phyloP scores from a whole-genome alignment of 2,329 filamentous ascomycete species.

The Fusarium scirpi region DNA sequence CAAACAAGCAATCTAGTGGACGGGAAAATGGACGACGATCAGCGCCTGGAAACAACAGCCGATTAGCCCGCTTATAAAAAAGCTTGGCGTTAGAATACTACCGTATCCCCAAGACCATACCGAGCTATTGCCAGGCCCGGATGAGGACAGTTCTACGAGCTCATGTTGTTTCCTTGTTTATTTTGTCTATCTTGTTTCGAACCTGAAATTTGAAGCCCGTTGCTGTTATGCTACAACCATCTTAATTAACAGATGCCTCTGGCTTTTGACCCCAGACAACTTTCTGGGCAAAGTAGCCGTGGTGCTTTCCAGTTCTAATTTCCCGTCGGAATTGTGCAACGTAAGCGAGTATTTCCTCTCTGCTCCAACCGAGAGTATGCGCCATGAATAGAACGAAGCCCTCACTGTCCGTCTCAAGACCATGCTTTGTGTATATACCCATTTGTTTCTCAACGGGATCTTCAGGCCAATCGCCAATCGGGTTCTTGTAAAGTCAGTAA shows the following conservation, averaged over 20 bases:
- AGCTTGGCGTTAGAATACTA: background rate
- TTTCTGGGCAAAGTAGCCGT: conserved; percentile 49
- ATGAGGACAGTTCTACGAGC: no score
- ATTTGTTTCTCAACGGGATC: conserved; percentile 35
- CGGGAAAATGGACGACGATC: background rate
- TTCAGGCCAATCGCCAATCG: conserved; percentile 35
- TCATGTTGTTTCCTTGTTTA: no score
- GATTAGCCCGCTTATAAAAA: conserved; percentile 6
- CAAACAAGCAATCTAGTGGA: background rate
- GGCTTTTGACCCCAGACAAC: conserved; percentile 54
- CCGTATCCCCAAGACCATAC: background rate
- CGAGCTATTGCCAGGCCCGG: no score
- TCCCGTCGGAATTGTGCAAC: conserved; percentile 51
- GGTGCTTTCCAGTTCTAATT: conserved; percentile 45
- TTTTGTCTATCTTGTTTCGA: no score
- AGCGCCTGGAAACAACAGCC: background rate
- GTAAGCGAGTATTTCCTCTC: conserved; percentile 51
- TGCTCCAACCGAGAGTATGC: conserved; percentile 52
- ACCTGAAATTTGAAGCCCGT: no score
- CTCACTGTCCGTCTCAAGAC: conserved; percentile 53
- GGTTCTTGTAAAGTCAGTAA: conserved; percentile 24
- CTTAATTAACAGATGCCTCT: no score
- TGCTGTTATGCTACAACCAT: no score
- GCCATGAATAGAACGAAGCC: conserved; percentile 53
- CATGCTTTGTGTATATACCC: conserved; percentile 47